Evolutionary conservation across 129 eudicot species (phyloP), one percentile per base, ranked within the genome.

Genomic region (Artemisia tridentata): DNA sequence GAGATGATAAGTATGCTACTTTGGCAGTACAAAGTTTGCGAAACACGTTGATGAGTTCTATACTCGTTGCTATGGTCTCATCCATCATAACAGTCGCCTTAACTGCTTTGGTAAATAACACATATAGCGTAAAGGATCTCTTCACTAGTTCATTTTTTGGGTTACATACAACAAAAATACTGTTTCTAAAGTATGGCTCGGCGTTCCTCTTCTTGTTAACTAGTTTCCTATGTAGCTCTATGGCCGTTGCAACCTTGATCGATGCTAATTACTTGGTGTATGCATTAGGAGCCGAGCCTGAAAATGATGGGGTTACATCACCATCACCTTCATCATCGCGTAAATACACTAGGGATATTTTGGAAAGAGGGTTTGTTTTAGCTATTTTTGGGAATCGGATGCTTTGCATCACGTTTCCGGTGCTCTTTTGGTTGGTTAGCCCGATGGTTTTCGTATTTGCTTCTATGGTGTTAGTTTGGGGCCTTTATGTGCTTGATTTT

Each of bases 11-110:
- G 62, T 68, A 83, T 73, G 95, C 80, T 41, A 85, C 80, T 71
- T 75, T 92, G 31, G 96, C 92, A 0, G 96, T 92, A 10, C 98
- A 92, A 70, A 92, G 98, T 80, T 75, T 92, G 71, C 82, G 98
- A 41, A 92, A 92, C 71, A 80, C 85, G 0, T 77, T 89, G 53
- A 92, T 92, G 95, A 84, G 68, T 21, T 74, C 95, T 15, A 89
- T 92, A 70, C 85, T 92, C 13, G 87, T 81, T 21, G 96, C 90
- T 5, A 79, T 90, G n/a, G 48, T 89, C 47, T 80, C 96, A 19
- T 67, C 84, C 21, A 59, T 89, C 45, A 62, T 92, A 19, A 80
- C 78, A 56, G 4, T 89, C 14, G 73, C 86, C 16, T 55, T 87
- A 55, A 90, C 88, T 38, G 96, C 96, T 56, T 70, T 92, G 21